Base-by-base conservation (phyloP, 768 basidiomycete genomes). In the Russula sp. region DNA sequence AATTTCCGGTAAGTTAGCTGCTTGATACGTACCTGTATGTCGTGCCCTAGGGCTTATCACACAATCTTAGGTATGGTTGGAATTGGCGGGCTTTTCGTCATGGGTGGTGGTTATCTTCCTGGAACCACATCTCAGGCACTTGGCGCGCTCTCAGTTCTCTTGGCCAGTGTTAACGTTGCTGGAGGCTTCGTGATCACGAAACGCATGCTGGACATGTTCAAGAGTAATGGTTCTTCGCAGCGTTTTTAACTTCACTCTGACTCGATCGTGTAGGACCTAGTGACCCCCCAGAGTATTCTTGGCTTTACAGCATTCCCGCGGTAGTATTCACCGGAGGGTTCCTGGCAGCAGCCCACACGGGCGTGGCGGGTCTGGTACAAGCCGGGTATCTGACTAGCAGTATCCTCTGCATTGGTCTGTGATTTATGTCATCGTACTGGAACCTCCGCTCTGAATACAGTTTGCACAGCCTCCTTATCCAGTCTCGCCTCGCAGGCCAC, bases 161-260 rank as follows among this genome's bases (percentile, higher is more conserved):
- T 94, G 37, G 92, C 92, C 27, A 89, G 89, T 62, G 83, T 94
- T 63, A 94, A 94, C 70, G 91, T 94, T 57, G 84, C 88, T 40
- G 92, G 92, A 56, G 92, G 92, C 49, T 94, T 93, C 69, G 85
- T 91, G 44, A 87, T 94, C 69, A 93, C 91, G 27, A 92, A 92
- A 73, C 86, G 91, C 48, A 94, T 94, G 92, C 77, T 94, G 64
- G 90, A 94, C 70, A 91, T 94, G 87, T 94, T 94, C 74, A 90
- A 89, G 75, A 85, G 92, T 88, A 59, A 54, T 42, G 72, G 65
- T 80, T 65, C 6, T 37, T 18, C 20, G 3, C 50, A 31, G 52
- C 34, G 4, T 57, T 34, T 3, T 14, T 37, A 42, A 57, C 14
- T 22, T 56, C 13, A 20, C 57, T 42, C 18, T 45, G 37, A 37